phyloP scores from a whole-genome alignment of 2,329 filamentous ascomycete species.

The Aspergillus hiratsukae region DNA sequence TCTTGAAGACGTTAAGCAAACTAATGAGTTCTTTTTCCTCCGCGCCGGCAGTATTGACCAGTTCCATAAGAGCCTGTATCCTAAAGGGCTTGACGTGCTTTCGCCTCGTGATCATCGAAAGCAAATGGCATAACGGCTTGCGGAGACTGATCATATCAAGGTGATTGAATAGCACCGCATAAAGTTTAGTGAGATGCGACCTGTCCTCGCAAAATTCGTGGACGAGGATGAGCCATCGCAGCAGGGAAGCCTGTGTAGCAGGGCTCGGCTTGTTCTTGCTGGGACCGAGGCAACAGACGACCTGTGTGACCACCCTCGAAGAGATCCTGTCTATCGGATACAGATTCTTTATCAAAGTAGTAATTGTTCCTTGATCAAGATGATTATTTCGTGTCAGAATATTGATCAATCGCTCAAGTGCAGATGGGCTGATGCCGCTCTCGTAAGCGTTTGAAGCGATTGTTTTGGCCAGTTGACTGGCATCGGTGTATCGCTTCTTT shows the following conservation, averaged over 20 bases:
- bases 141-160: slow-evolving; percentile 75
- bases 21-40: slow-evolving; percentile 72
- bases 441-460: slow-evolving; percentile 63
- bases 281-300: slow-evolving; percentile 72
- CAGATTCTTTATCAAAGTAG: slow-evolving; percentile 65
- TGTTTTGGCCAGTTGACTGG: slow-evolving; percentile 61
- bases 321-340: slow-evolving; percentile 68
- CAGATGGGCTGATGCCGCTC: slow-evolving; percentile 58
- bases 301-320: slow-evolving; percentile 56
- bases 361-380: slow-evolving; percentile 71
- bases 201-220: slow-evolving; percentile 66
- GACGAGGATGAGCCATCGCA: slow-evolving; percentile 75
- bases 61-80: slow-evolving; percentile 65
- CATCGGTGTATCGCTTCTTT: slow-evolving; percentile 60
- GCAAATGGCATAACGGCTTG: slow-evolving; percentile 66
- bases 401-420: slow-evolving; percentile 61
- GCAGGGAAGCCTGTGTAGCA: slow-evolving; percentile 63
- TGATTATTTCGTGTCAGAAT: slow-evolving; percentile 62
- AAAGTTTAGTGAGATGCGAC: slow-evolving; percentile 62
- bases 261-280: slow-evolving; percentile 70
- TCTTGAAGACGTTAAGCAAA: slow-evolving; percentile 77
- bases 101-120: slow-evolving; percentile 73
- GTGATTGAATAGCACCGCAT: slow-evolving; percentile 73
- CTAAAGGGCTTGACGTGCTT: slow-evolving; percentile 80
- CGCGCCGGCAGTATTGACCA: slow-evolving; percentile 48